These are phyloP conservation scores for Serendipita sp. DNA, from an alignment of 1,284 basidiomycete species.

Conservation along the genomic window DNA sequence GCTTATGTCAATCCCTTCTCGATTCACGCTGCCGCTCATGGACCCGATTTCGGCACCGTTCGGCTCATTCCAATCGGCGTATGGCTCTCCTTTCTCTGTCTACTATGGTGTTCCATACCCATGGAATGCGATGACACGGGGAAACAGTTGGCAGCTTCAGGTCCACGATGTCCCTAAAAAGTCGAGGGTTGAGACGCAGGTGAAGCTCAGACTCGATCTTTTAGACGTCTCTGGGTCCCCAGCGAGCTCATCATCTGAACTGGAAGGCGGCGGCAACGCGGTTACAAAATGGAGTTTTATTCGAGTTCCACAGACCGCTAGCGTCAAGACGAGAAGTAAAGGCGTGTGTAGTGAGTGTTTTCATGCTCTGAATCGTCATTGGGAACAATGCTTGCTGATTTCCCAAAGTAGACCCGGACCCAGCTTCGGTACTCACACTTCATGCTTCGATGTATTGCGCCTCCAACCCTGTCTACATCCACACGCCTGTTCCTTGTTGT, in stretches of 20 bases:
- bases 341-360: not conserved
- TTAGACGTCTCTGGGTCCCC: not conserved
- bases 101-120: not conserved
- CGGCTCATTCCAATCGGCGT: not conserved
- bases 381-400: not conserved
- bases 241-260: not conserved
- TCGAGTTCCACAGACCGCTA: not conserved
- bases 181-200: not conserved
- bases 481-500: conserved; percentile 3
- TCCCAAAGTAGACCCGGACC: not conserved
- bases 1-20: too few relatives aligned
- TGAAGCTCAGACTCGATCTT: not conserved
- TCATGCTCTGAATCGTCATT: not conserved
- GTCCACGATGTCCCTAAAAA: not conserved
- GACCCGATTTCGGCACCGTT: not conserved
- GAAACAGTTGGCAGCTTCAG: not conserved
- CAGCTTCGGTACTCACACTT: not conserved
- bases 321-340: not conserved
- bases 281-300: not conserved
- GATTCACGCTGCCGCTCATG: not conserved
- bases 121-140: not conserved
- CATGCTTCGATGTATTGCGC: not conserved
- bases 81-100: not conserved
- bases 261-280: not conserved
- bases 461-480: not conserved